These are phyloP conservation scores for Scleroderma bovista DNA, from an alignment of 768 basidiomycete genomes.

Conservation along the genomic window DNA sequence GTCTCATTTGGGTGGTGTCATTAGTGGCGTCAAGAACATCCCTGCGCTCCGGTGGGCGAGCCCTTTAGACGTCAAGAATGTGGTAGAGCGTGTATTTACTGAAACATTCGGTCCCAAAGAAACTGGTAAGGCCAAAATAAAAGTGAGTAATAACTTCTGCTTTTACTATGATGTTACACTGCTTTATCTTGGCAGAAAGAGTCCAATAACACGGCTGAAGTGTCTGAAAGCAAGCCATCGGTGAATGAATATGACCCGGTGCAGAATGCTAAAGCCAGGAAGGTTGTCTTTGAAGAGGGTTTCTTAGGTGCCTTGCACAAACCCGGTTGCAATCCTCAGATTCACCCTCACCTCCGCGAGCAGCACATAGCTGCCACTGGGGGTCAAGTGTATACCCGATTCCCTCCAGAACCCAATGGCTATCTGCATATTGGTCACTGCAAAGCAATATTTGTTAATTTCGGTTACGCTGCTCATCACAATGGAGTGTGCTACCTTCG, in stretches of 20 bases:
- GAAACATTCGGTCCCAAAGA: slow-evolving; percentile 72
- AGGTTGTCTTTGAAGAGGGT: slow-evolving; percentile 86
- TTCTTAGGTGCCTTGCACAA: slow-evolving; percentile 91
- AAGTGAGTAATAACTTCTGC: slow-evolving; percentile 35
- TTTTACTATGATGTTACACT: background rate
- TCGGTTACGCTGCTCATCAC: slow-evolving; percentile 95
- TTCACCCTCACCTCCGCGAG: slow-evolving; percentile 69
- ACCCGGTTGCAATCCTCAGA: slow-evolving; percentile 90
- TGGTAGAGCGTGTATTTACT: slow-evolving; percentile 64
- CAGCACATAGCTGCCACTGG: slow-evolving; percentile 76
- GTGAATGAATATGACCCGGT: slow-evolving; percentile 31
- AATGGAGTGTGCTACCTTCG: slow-evolving; percentile 91
- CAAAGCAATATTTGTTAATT: slow-evolving; percentile 97
- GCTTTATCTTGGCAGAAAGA: slow-evolving; percentile 38
- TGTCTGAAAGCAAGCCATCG: slow-evolving; percentile 16
- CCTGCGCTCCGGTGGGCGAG: slow-evolving; percentile 76
- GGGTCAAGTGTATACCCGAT: slow-evolving; percentile 88
- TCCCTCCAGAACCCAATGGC: slow-evolving; percentile 98
- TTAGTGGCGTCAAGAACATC: slow-evolving; percentile 56
- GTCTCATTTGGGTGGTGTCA: slow-evolving; percentile 63
- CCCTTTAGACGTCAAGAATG: slow-evolving; percentile 78
- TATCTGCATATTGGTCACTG: slow-evolving; percentile 95
- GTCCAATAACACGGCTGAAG: slow-evolving; percentile 10
- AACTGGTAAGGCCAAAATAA: slow-evolving; percentile 56
- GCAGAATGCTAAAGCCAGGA: slow-evolving; percentile 35